These are phyloP conservation scores for Diaporthe nobilis DNA, from an alignment of 2,329 filamentous ascomycete genomes.

Conservation along the genomic window DNA sequence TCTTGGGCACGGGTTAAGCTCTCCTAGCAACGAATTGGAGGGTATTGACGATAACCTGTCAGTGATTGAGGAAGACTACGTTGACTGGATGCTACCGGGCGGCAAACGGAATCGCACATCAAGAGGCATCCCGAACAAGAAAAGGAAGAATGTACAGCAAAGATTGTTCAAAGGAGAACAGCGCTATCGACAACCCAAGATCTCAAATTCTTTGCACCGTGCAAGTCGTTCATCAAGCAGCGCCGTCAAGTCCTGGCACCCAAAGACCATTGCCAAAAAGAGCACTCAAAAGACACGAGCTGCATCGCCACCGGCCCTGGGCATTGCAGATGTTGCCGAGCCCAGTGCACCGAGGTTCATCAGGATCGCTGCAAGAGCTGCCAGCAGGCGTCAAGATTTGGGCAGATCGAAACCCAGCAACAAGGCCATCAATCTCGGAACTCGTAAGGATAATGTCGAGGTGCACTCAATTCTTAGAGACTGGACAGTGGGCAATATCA, in stretches of 20 bases:
- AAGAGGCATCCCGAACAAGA: slow-evolving; percentile 50
- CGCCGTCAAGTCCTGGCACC: background rate
- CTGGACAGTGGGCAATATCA: slow-evolving; percentile 70
- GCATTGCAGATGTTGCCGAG: slow-evolving; percentile 73
- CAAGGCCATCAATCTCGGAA: slow-evolving; percentile 74
- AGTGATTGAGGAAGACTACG: slow-evolving; percentile 64
- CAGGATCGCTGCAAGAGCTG: slow-evolving; percentile 72
- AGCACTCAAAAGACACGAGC: slow-evolving; percentile 21
- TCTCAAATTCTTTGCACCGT: slow-evolving; percentile 46
- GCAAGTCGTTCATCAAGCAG: slow-evolving; percentile 7
- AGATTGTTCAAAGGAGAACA: slow-evolving; percentile 51
- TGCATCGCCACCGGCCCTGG: slow-evolving; percentile 58
- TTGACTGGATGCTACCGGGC: slow-evolving; percentile 65
- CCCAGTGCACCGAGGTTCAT: slow-evolving; percentile 69
- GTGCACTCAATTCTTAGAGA: slow-evolving; percentile 65
- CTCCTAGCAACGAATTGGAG: slow-evolving; percentile 18
- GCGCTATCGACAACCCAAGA: slow-evolving; percentile 51
- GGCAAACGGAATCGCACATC: slow-evolving; percentile 56
- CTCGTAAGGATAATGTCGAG: slow-evolving; percentile 72
- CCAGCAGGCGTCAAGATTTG: slow-evolving; percentile 59
- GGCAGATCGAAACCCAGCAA: slow-evolving; percentile 68
- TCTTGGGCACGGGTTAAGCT: background rate
- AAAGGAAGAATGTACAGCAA: slow-evolving; percentile 45
- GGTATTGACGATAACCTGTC: slow-evolving; percentile 48
- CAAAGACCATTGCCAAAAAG: slow-evolving; percentile 33